Evolutionary conservation across 176 grass and related monocot species (phyloP).

Genomic region (Tuctoria greenei): DNA sequence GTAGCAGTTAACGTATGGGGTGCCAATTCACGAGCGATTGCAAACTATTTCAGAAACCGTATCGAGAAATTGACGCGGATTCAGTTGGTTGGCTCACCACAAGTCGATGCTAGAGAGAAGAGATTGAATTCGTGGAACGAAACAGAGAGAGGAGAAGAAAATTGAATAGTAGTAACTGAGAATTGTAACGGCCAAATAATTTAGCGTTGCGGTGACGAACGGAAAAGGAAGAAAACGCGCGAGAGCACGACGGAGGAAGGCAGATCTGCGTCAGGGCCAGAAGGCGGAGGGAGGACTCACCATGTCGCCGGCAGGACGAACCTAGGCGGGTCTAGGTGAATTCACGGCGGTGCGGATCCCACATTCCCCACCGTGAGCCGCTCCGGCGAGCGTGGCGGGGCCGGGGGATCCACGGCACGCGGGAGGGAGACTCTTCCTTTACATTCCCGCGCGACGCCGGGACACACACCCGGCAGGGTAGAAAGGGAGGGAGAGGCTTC

Average conservation of each 20-base stretch:
- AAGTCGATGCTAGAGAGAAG: background rate
- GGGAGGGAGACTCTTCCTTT: background rate
- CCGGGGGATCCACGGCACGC: too few relatives aligned
- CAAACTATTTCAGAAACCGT: background rate
- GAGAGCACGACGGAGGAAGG: too few relatives aligned
- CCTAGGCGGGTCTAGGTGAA: constrained; percentile 9
- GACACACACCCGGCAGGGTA: background rate
- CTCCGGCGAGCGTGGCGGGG: background rate
- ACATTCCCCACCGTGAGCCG: constrained; percentile 54
- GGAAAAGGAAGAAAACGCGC: background rate
- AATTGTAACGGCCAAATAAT: background rate
- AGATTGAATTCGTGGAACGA: background rate
- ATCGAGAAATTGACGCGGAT: background rate
- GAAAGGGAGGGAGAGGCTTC: background rate
- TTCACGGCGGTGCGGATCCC: constrained; percentile 21
- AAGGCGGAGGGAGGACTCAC: constrained; percentile 25
- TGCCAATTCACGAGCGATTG: background rate
- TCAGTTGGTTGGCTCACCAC: background rate
- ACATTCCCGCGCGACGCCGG: constrained; percentile 14
- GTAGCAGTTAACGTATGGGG: too few relatives aligned
- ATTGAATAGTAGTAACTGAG: constrained; percentile 27
- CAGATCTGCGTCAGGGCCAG: constrained; percentile 1
- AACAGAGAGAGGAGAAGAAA: background rate
- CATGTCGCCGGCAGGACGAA: constrained; percentile 26
- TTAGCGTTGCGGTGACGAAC: background rate